Evolutionary conservation across 208 protist species (phyloP), one percentile per base, ranked within the genome.

Genomic region (Blechomonas ayalai): DNA sequence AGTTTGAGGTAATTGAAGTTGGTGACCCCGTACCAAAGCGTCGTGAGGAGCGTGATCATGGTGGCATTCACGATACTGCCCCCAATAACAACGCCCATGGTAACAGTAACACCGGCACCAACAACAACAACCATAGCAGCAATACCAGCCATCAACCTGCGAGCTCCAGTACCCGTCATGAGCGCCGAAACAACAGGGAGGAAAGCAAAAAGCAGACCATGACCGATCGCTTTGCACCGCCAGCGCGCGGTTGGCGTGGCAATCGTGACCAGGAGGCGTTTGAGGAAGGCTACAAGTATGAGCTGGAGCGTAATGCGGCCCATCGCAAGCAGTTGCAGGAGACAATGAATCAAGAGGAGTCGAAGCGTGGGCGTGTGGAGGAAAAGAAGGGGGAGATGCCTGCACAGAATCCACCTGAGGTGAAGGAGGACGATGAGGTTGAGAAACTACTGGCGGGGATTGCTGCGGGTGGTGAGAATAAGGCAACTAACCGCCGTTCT

Each of bases 181-280:
- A 37, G 15, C 35, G 33, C 36, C 65, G 42, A 16, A 54, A 36
- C 34, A 38, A 28, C 43, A 47, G 49, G n/a, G 43, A 41, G 20
- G 48, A 16, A 26, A n/a, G 24, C 24, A 34, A 62, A 23, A 39
- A 36, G 12, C 29, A 45, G 16, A 20, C 29, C 23, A 53, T 49
- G 20, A 65, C 68, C 42, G 78, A 92, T 23, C 76, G 79, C 38
- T 89, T 89, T 41, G 59, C 47, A 19, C 65, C 73, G 1, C 75
- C 73, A 3, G 39, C 75, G 2, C 50, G 72, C 28, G 43, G 59
- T 4, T 59, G 61, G 36, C 70, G 77, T n/a, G 78, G 54, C 20
- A 76, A 67, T 51, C 67, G 66, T 22, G 74, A 92, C 38, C 56
- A 82, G 36, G 84, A 92, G 44, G 81, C 84, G 6, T 92, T 92